phyloP scores from a whole-genome alignment of 495 filamentous ascomycete species.

The Podospora appendiculata region DNA sequence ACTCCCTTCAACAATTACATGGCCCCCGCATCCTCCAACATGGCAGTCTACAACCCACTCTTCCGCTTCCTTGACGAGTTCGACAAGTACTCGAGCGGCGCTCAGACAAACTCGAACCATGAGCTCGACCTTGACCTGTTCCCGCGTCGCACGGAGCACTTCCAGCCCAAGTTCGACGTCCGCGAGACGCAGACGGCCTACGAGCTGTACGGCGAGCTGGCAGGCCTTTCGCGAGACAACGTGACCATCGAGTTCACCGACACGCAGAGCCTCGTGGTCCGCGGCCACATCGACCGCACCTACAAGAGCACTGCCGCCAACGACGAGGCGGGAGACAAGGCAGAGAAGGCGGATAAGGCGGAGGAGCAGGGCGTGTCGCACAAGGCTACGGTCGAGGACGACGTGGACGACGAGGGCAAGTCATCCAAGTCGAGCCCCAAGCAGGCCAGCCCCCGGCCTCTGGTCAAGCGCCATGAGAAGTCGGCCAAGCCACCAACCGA shows the following conservation, averaged over 20 bases:
- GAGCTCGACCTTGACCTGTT: too few species aligned
- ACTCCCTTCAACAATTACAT: too few species aligned
- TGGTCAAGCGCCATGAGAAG: constrained; percentile 6
- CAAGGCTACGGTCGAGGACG: constrained; percentile 24
- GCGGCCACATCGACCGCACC: constrained; percentile 56
- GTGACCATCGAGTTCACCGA: constrained; percentile 82
- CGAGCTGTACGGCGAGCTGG: constrained; percentile 81
- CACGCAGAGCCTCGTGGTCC: constrained; percentile 63
- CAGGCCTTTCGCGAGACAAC: constrained; percentile 71
- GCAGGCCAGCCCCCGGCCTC: background rate
- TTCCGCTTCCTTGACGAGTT: constrained; percentile 75
- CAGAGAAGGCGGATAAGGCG: constrained; percentile 11
- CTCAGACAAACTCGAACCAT: constrained; percentile 1
- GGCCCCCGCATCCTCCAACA: background rate
- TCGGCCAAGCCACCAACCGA: constrained; percentile 27
- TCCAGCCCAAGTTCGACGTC: constrained; percentile 62
- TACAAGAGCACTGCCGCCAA: constrained; percentile 32
- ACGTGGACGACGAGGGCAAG: constrained; percentile 12
- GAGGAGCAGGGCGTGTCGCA: constrained; percentile 34
- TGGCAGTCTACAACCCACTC: constrained; percentile 34
- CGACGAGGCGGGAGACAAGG: constrained; percentile 23
- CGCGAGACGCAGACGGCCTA: constrained; percentile 60
- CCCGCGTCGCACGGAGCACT: constrained; percentile 14
- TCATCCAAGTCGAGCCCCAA: constrained; percentile 1
- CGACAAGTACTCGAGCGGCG: constrained; percentile 43